Evolutionary conservation across 371 early-diverging fungal species (phyloP).

Genomic region (Umbelopsis sp.): DNA sequence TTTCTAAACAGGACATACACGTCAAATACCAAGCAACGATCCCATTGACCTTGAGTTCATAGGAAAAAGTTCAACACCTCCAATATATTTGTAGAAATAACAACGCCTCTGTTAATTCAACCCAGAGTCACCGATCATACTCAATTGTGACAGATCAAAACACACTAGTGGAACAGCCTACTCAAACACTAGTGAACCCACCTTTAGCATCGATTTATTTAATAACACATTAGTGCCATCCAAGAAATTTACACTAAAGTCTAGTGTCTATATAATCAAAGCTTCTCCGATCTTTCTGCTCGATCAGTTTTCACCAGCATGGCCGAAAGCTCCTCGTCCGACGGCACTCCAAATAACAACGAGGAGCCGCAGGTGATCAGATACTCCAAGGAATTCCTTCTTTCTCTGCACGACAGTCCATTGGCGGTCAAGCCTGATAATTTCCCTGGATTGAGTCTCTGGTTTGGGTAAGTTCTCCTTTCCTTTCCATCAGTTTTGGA

Average conservation of each 20-base stretch:
- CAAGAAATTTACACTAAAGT: neutral
- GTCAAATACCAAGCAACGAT: too few relatives aligned
- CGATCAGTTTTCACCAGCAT: neutral
- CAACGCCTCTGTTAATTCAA: too few relatives aligned
- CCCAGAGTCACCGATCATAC: too few relatives aligned
- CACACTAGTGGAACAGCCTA: too few relatives aligned
- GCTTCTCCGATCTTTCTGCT: neutral
- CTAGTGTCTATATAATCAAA: neutral
- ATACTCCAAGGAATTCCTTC: slow-evolving; percentile 51
- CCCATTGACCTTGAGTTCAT: too few relatives aligned
- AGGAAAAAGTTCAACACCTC: too few relatives aligned
- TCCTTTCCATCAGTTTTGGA: neutral
- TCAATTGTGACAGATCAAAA: too few relatives aligned
- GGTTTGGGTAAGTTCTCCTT: slow-evolving; percentile 51
- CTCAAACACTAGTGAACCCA: too few relatives aligned
- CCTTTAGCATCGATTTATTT: too few relatives aligned
- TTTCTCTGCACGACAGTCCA: slow-evolving; percentile 53
- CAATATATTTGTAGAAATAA: too few relatives aligned
- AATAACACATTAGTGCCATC: too few relatives aligned
- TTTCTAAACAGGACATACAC: too few relatives aligned
- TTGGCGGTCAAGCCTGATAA: slow-evolving; percentile 50
- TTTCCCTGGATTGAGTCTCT: slow-evolving; percentile 48
- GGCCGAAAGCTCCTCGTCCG: slow-evolving; percentile 16
- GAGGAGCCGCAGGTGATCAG: slow-evolving; percentile 32
- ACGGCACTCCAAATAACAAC: neutral